Conservation (phyloP, 2,329 filamentous ascomycete genomes). For the Aspergillus alliaceus region DNA sequence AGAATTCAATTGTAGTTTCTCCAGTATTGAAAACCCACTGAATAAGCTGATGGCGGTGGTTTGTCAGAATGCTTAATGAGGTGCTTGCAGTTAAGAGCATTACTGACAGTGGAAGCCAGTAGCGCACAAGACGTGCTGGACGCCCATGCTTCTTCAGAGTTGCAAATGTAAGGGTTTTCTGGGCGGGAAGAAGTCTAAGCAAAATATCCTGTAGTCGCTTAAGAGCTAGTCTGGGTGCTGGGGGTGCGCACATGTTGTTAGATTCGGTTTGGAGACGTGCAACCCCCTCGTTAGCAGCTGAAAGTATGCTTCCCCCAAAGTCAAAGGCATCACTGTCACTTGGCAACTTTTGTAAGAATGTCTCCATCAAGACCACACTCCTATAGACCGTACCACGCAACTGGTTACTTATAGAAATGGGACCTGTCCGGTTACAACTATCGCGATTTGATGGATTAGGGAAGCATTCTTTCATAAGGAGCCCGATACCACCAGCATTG, state of each 20-base stretch:
- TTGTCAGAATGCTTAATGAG: constrained; percentile 74
- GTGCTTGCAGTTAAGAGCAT: constrained; percentile 82
- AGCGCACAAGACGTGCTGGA: constrained; percentile 73
- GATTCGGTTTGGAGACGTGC: constrained; percentile 38
- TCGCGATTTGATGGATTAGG: constrained; percentile 64
- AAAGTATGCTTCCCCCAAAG: constrained; percentile 57
- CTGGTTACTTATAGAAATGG: constrained; percentile 44
- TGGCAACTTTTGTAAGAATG: constrained; percentile 72
- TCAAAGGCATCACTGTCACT: constrained; percentile 55
- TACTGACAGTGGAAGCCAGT: constrained; percentile 77
- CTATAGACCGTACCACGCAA: constrained; percentile 77
- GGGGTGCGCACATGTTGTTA: constrained; percentile 21
- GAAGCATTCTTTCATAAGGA: constrained; percentile 83
- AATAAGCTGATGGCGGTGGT: constrained; percentile 72
- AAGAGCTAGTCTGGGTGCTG: constrained; percentile 40
- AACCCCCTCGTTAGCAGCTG: constrained; percentile 61
- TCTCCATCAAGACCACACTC: constrained; percentile 83
- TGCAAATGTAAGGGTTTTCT: constrained; percentile 57
- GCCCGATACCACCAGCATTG: constrained; percentile 81
- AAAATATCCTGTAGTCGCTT: constrained; percentile 59
- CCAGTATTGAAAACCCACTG: constrained; percentile 80
- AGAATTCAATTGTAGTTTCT: constrained; percentile 80
- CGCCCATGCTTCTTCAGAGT: constrained; percentile 68
- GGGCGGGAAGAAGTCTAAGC: constrained; percentile 65
- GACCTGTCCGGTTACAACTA: constrained; percentile 49